These are phyloP conservation scores for Kwoniella botswanensis DNA, from an alignment of 768 basidiomycete species.

Conservation along the genomic window DNA sequence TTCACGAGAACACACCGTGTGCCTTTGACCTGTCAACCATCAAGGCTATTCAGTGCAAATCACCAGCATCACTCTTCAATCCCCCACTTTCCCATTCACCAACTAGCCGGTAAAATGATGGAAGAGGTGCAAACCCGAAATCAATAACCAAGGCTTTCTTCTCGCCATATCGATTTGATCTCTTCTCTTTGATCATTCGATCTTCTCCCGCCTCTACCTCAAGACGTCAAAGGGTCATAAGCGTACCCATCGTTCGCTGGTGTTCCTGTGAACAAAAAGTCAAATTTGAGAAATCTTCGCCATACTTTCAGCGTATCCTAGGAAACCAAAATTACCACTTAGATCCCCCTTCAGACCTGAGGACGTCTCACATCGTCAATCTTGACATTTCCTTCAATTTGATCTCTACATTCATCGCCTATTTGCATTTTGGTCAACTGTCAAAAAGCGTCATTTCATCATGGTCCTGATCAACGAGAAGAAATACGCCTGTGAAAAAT, in stretches of 20 bases:
- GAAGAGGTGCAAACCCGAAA: not conserved
- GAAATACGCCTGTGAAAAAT: constrained; percentile 71
- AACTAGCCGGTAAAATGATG: not conserved
- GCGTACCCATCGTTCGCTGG: too few species aligned
- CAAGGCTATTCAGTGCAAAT: too few species aligned
- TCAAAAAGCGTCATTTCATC: not conserved
- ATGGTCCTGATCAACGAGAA: constrained; percentile 57
- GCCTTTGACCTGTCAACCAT: not conserved
- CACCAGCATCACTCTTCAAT: too few species aligned
- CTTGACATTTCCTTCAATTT: not conserved
- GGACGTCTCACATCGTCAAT: not conserved
- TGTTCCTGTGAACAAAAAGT: too few species aligned
- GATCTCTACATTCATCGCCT: not conserved
- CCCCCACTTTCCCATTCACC: not conserved
- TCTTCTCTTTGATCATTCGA: not conserved
- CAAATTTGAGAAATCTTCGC: too few species aligned
- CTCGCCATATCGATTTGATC: not conserved
- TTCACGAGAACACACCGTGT: too few species aligned
- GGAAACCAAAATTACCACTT: not conserved
- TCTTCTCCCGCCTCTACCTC: not conserved
- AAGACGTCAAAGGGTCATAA: too few species aligned
- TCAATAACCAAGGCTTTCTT: not conserved
- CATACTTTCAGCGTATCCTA: not conserved
- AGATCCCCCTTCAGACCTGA: not conserved
- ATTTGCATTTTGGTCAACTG: not conserved